Evolutionary conservation across 2,329 filamentous ascomycete species (phyloP).

Genomic region (Harringtonia aguacate): DNA sequence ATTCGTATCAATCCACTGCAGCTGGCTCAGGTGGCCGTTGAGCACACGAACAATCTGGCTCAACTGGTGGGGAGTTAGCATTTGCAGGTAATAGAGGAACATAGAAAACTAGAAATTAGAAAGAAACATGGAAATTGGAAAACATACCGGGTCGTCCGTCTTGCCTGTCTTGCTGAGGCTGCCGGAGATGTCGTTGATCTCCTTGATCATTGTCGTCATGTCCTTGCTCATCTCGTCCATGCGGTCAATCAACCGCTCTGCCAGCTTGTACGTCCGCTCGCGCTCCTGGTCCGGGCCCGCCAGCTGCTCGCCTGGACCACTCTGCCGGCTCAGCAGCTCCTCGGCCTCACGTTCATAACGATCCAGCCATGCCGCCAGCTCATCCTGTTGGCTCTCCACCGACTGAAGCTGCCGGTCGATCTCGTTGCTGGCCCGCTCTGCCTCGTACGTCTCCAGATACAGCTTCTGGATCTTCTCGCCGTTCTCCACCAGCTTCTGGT

Average conservation of each 20-base stretch:
- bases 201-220: constrained; percentile 91
- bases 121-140: not conserved
- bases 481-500: constrained; percentile 85
- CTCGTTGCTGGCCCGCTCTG: constrained; percentile 83
- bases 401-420: constrained; percentile 84
- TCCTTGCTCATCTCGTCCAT: constrained; percentile 92
- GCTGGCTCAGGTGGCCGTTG: constrained; percentile 81
- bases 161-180: constrained; percentile 83
- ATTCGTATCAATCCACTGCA: constrained; percentile 88
- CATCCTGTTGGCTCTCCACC: constrained; percentile 88
- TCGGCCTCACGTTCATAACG: constrained; percentile 89
- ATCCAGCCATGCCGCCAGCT: constrained; percentile 79
- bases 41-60: constrained; percentile 93
- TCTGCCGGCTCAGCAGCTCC: constrained; percentile 70
- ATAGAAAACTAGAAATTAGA: not conserved
- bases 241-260: constrained; percentile 83
- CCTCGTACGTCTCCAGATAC: constrained; percentile 85
- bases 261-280: constrained; percentile 90
- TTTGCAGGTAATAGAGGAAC: not conserved
- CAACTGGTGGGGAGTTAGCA: constrained; percentile 41
- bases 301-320: constrained; percentile 48
- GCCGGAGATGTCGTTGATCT: constrained; percentile 89
- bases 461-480: constrained; percentile 90
- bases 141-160: constrained; percentile 70
- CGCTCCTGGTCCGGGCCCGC: constrained; percentile 90